Percentiles rank a stretch among this genome's conserved stretches.
Conservation (phyloP, 164 flowering plant species). For the Nymphaea thermarum region DNA sequence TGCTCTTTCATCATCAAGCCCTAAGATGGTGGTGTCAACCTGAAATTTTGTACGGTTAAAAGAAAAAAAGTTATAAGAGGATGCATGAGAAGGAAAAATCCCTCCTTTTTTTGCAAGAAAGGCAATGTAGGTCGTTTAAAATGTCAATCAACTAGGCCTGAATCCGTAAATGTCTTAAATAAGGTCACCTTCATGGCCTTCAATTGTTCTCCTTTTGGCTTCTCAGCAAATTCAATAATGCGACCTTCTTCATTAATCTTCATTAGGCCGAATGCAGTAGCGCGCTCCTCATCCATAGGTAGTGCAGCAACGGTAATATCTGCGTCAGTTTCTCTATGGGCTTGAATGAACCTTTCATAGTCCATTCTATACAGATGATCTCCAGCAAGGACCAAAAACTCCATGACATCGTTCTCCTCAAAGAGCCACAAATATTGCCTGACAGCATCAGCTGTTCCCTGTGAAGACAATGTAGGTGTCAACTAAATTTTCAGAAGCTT, state of each 20-base stretch:
- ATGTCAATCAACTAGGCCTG: too few species aligned
- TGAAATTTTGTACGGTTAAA: conserved; percentile 5
- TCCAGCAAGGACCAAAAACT: conserved; percentile 79
- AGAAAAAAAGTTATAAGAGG: neutral
- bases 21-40: conserved; percentile 72
- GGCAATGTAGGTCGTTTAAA: too few species aligned
- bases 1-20: conserved; percentile 76
- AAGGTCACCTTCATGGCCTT: conserved; percentile 56
- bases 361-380: conserved; percentile 93
- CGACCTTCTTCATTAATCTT: conserved; percentile 82
- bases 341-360: conserved; percentile 73
- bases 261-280: conserved; percentile 79
- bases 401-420: conserved; percentile 82
- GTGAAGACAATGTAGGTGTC: neutral
- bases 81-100: neutral
- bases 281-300: conserved; percentile 58
- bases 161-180: too few species aligned
- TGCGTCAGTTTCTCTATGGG: conserved; percentile 86
- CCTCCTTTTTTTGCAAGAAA: too few species aligned
- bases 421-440: conserved; percentile 91
- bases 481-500: neutral
- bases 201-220: conserved; percentile 75
- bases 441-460: conserved; percentile 98
- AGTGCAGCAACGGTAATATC: conserved; percentile 91
- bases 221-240: conserved; percentile 64